These are phyloP conservation scores for Cryomyces minteri DNA, from an alignment of 495 filamentous ascomycete species.

Conservation along the genomic window DNA sequence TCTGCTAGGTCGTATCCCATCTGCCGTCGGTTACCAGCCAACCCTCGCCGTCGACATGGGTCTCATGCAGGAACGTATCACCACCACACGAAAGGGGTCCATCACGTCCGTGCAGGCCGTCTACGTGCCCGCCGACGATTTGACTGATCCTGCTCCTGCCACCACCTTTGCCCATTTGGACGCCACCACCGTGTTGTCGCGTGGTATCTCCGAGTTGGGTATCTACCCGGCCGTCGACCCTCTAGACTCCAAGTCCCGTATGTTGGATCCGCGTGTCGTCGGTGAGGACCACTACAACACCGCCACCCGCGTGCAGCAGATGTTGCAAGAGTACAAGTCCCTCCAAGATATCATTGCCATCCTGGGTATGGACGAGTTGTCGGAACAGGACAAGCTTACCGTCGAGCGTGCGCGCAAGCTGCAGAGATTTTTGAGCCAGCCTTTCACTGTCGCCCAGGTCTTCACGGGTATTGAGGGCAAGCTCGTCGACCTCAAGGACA, in stretches of 20 bases:
- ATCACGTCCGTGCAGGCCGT: slow-evolving; percentile 99
- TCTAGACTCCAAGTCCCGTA: slow-evolving; percentile 98
- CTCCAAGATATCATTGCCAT: slow-evolving; percentile 99
- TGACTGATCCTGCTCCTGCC: slow-evolving; percentile 98
- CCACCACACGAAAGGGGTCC: slow-evolving; percentile 97
- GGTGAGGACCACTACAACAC: slow-evolving; percentile 95
- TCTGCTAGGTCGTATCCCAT: slow-evolving; percentile 97
- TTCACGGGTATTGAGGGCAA: slow-evolving; percentile 97
- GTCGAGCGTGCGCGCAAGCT: slow-evolving; percentile 99
- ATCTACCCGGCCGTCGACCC: slow-evolving; percentile 99
- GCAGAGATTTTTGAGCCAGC: slow-evolving; percentile 98
- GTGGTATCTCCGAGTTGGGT: slow-evolving; percentile 99
- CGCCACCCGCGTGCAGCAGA: slow-evolving; percentile 89
- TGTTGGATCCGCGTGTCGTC: slow-evolving; percentile 96
- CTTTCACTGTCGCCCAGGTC: slow-evolving; percentile 96
- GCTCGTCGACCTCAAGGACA: slow-evolving; percentile 96
- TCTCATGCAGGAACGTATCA: slow-evolving; percentile 99
- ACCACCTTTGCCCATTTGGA: slow-evolving; percentile 99
- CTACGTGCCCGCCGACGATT: slow-evolving; percentile 99
- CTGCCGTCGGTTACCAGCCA: slow-evolving; percentile 99
- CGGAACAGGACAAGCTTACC: slow-evolving; percentile 96
- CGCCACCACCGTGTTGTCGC: slow-evolving; percentile 98
- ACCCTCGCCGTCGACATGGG: slow-evolving; percentile 99
- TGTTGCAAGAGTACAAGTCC: slow-evolving; percentile 99
- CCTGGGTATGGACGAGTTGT: slow-evolving; percentile 99